Evolutionary conservation across 179 eudicot species (phyloP), one percentile per base, ranked within the genome.

Genomic region (Nepenthes alata): DNA sequence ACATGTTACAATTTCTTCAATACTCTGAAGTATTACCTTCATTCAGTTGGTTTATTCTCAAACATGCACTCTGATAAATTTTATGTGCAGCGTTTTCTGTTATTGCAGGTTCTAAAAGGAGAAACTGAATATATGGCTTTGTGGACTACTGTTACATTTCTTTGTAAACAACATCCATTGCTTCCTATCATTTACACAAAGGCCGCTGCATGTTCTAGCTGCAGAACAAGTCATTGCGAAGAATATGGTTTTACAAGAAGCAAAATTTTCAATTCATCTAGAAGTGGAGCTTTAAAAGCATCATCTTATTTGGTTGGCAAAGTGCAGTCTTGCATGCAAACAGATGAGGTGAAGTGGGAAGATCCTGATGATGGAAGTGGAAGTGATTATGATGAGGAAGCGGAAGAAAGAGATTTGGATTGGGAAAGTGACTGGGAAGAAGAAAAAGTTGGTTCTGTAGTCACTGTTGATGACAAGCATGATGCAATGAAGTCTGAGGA

Each of bases 401-500:
- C 1, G 7, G 80, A 80, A 60, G 98, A 83, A 67, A 77, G 78
- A 73, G 80, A 91, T 67, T 67, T 83, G 72, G 86, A 86, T 69
- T 89, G 80, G 49, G 96, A 86, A 72, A 85, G 89, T 67, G 90
- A 85, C 9, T 80, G 84, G 91, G 85, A 81, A 70, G 85, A 69
- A 70, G 83, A 85, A 37, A 71, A 60, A 12, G 70, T 63, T 61
- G 66, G 65, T 59, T 63, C 67, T 35, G 59, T 58, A 51, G 75
- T 69, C 55, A 64, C 62, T 34, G 54, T 61, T 57, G 56, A 15
- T 35, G 74, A 65, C 49, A 63, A 47, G 37, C 67, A 72, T 47
- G 64, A 74, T 58, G 47, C 64, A 36, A 59, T 69, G 58, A 50
- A 72, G 63, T 77, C 68, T 10, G 87, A 81, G 68, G 85, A 80